These are phyloP conservation scores for Colletotrichum brevisporum DNA, from an alignment of 2,329 filamentous ascomycete species.

Conservation along the genomic window DNA sequence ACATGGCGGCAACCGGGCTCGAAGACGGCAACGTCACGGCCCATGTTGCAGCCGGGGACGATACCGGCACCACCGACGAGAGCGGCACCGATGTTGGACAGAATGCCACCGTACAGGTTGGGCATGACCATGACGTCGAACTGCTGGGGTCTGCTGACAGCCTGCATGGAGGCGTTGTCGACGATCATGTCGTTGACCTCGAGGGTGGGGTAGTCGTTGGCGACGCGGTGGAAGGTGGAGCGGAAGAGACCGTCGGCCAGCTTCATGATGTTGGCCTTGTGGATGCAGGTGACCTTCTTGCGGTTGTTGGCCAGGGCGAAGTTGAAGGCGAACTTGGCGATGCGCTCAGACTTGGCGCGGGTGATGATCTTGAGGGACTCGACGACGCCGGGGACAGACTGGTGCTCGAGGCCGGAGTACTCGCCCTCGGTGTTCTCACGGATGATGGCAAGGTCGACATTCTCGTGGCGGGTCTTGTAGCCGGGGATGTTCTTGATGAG, in stretches of 20 bases:
- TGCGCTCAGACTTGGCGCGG: constrained; percentile 98
- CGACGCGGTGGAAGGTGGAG: constrained; percentile 93
- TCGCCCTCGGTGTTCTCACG: constrained; percentile 99
- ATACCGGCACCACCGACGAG: constrained; percentile 97
- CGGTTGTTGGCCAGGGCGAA: constrained; percentile 99
- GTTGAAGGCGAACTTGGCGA: constrained; percentile 98
- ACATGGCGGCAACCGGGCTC: constrained; percentile 99
- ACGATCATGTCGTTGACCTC: constrained; percentile 99
- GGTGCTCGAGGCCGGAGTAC: constrained; percentile 99
- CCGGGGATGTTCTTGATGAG: constrained; percentile 99
- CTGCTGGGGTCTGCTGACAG: constrained; percentile 94
- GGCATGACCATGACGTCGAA: constrained; percentile 99
- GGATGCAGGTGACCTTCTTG: constrained; percentile 99
- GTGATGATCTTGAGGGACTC: constrained; percentile 99
- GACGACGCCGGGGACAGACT: constrained; percentile 95
- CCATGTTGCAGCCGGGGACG: constrained; percentile 99
- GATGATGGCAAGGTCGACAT: constrained; percentile 99
- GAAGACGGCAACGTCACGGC: constrained; percentile 96
- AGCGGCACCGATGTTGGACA: constrained; percentile 98
- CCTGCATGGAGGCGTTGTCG: constrained; percentile 99
- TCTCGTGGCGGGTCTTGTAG: constrained; percentile 96
- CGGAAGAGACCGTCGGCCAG: constrained; percentile 98
- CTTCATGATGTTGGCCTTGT: constrained; percentile 99
- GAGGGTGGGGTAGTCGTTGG: constrained; percentile 95
- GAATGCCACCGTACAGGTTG: constrained; percentile 98